phyloP scores from a whole-genome alignment of 2,329 filamentous ascomycete genomes.

The Stagonosporopsis vannaccii region DNA sequence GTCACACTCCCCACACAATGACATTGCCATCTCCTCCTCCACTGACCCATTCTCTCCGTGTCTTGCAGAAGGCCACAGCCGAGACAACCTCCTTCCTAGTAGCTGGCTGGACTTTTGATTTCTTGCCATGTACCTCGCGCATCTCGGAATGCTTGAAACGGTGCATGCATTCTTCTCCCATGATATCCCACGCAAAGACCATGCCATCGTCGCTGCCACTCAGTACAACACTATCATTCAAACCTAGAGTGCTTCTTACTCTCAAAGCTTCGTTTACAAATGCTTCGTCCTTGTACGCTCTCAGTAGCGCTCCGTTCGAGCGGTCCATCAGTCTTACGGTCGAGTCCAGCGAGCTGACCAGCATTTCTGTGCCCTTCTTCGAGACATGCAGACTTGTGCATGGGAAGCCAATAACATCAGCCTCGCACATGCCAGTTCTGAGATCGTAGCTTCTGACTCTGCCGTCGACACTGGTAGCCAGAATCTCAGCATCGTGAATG shows the following conservation, averaged over 20 bases:
- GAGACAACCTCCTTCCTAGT: constrained; percentile 56
- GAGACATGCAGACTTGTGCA: constrained; percentile 81
- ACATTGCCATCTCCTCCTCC: constrained; percentile 58
- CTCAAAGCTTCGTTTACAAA: constrained; percentile 73
- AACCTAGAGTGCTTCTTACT: constrained; percentile 77
- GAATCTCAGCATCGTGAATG: constrained; percentile 61
- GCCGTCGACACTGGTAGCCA: constrained; percentile 84
- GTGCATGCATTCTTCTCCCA: constrained; percentile 73
- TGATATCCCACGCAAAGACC: constrained; percentile 83
- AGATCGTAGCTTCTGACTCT: constrained; percentile 83
- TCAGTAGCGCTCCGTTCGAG: constrained; percentile 73
- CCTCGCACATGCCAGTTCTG: constrained; percentile 70
- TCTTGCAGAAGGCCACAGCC: constrained; percentile 57
- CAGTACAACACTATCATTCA: constrained; percentile 78
- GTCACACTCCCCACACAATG: constrained; percentile 43
- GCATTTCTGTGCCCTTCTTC: constrained; percentile 73
- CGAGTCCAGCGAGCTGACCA: constrained; percentile 79
- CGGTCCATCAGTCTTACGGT: constrained; percentile 83
- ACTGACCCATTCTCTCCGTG: constrained; percentile 57
- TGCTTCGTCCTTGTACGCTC: constrained; percentile 68
- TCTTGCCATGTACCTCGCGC: constrained; percentile 34
- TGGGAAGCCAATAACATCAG: constrained; percentile 53
- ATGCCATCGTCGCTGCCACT: constrained; percentile 81
- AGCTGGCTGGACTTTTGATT: constrained; percentile 41
- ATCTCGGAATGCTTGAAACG: constrained; percentile 60